Percentiles rank a stretch among this genome's conserved stretches.
Conservation (phyloP, 2,329 filamentous ascomycete genomes). For the Fusarium acutatum region DNA sequence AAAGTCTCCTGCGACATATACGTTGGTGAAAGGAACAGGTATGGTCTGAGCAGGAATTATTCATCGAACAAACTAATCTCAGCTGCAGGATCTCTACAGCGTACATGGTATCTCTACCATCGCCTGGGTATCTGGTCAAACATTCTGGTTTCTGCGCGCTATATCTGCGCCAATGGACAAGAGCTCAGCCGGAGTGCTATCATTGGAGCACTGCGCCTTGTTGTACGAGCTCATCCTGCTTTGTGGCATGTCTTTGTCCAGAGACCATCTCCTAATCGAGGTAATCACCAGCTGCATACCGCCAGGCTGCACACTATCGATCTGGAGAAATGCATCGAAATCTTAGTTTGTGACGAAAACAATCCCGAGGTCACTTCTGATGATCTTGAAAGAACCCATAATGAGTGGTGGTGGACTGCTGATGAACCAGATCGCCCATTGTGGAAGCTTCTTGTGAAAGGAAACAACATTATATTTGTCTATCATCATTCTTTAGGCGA, state of each 20-base stretch:
- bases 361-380: not conserved
- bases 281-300: not conserved
- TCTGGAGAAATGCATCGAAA: conserved; percentile 21
- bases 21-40: not conserved
- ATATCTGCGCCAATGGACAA: not conserved
- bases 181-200: not conserved
- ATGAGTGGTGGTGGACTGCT: conserved; percentile 22
- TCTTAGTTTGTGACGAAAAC: not conserved
- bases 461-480: conserved; percentile 22
- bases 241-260: not conserved
- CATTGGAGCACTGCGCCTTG: not conserved
- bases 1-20: not conserved
- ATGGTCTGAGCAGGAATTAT: fast-evolving
- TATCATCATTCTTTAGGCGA: conserved; percentile 31
- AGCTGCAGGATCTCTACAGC: conserved; percentile 7
- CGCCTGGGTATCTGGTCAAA: conserved; percentile 27
- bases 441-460: conserved; percentile 26
- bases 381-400: conserved; percentile 20
- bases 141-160: conserved; percentile 30
- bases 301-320: conserved; percentile 23
- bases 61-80: not conserved
- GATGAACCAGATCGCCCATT: conserved; percentile 14
- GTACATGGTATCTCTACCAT: conserved; percentile 31
- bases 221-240: not conserved
- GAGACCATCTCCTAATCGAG: not conserved